Evolutionary conservation across 441 rosid genomes (phyloP).

Genomic region (Bocquillonia castaneifolia): DNA sequence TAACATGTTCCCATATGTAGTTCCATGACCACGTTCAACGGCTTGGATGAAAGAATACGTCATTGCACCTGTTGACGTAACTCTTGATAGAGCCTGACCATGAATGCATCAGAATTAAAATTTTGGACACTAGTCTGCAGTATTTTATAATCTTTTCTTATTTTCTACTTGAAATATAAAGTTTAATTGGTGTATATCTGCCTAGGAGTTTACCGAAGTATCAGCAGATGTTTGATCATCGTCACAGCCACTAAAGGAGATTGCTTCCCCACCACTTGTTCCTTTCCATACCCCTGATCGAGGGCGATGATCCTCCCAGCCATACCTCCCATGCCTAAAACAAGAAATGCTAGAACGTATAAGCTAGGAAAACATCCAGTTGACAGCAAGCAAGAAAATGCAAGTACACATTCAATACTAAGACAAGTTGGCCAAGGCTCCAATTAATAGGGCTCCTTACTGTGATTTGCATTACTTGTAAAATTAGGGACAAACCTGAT

Average conservation of each 20-base stretch:
- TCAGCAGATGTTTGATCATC: constrained; percentile 85
- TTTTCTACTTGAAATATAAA: neutral
- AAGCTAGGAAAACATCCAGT: neutral
- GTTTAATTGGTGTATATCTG: neutral
- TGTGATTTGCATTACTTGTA: too few relatives aligned
- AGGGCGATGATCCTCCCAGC: constrained; percentile 92
- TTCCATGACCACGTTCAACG: constrained; percentile 54
- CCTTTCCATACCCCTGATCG: constrained; percentile 76
- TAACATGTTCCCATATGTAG: constrained; percentile 68
- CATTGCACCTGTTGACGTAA: constrained; percentile 85
- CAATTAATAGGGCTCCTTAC: too few relatives aligned
- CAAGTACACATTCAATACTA: neutral
- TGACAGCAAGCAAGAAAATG: neutral
- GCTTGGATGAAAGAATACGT: constrained; percentile 89
- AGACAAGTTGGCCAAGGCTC: constrained; percentile 21
- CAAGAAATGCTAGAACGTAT: constrained; percentile 13
- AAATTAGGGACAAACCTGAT: too few relatives aligned
- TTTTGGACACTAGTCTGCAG: constrained; percentile 1
- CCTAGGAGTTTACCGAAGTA: constrained; percentile 52
- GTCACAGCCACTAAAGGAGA: constrained; percentile 83
- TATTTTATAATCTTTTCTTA: neutral
- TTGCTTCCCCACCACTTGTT: constrained; percentile 76
- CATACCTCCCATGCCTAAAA: constrained; percentile 53
- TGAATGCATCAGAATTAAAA: neutral
- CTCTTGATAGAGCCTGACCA: constrained; percentile 66